A percentile compares a stretch with the other conserved stretches of the same genome.
Conservation (phyloP, 768 basidiomycete species). For the Phylloporus scabripes region DNA sequence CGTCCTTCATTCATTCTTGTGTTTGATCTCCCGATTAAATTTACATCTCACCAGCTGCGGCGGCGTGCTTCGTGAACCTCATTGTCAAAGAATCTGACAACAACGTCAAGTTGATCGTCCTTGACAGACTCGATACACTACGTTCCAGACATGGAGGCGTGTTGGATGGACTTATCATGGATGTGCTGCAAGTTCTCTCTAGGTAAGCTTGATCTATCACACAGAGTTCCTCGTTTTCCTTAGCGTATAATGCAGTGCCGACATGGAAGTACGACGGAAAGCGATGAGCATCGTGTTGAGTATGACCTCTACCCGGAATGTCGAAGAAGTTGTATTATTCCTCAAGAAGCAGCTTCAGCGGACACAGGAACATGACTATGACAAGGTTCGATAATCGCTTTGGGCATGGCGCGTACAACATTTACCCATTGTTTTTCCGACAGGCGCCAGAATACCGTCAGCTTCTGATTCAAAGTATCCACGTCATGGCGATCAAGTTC, state of each 20-base stretch:
- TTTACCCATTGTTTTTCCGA: background rate
- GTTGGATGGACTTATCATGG: conserved; percentile 90
- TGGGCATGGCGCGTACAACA: background rate
- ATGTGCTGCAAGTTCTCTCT: conserved; percentile 84
- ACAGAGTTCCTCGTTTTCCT: background rate
- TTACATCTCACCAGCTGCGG: conserved; percentile 57
- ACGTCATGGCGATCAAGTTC: conserved; percentile 93
- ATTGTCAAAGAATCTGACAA: conserved; percentile 96
- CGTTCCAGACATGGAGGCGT: conserved; percentile 83
- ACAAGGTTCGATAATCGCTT: conserved; percentile 55
- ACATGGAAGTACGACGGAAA: conserved; percentile 95
- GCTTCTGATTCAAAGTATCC: conserved; percentile 94
- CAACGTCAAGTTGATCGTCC: conserved; percentile 96
- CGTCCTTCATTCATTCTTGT: conserved; percentile 2
- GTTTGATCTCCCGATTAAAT: conserved; percentile 1
- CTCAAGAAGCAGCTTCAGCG: conserved; percentile 96
- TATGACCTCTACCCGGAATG: conserved; percentile 91
- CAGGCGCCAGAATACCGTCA: conserved; percentile 94
- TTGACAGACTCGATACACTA: conserved; percentile 82
- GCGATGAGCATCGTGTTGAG: conserved; percentile 84
- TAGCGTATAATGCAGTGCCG: conserved; percentile 49
- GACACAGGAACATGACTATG: conserved; percentile 87
- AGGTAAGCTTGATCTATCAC: conserved; percentile 41
- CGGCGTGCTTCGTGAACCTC: conserved; percentile 80
- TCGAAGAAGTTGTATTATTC: conserved; percentile 94